A percentile compares a stretch with the other conserved stretches of the same genome.
phyloP scores from a whole-genome alignment of 371 early-diverging fungal genomes.

The Rhizopus stolonifer region DNA sequence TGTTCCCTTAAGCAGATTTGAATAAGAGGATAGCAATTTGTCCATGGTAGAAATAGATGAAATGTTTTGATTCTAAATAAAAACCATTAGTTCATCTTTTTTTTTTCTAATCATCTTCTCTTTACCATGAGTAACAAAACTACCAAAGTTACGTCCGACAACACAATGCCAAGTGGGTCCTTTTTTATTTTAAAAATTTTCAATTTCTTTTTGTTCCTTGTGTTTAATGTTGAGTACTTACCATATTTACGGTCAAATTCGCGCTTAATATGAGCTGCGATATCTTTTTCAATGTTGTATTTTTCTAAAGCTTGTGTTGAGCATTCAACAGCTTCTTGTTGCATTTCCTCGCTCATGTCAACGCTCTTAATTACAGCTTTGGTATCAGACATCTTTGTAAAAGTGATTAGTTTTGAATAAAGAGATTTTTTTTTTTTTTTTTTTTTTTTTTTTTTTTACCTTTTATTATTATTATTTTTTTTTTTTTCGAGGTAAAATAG shows the following conservation, averaged over 20 bases:
- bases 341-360: conserved; percentile 98
- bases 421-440: too few species aligned
- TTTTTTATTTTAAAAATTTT: too few species aligned
- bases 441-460: too few species aligned
- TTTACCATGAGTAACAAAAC: conserved; percentile 96
- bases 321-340: conserved; percentile 91
- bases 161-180: conserved; percentile 97
- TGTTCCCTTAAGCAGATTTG: conserved; percentile 90
- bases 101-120: neutral
- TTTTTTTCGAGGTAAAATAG: too few species aligned
- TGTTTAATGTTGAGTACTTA: too few species aligned
- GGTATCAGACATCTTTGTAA: conserved; percentile 66
- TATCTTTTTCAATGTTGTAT: conserved; percentile 95
- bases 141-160: conserved; percentile 97
- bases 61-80: conserved; percentile 81
- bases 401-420: too few species aligned
- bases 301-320: conserved; percentile 92
- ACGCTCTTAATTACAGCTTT: conserved; percentile 95
- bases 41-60: conserved; percentile 97
- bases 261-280: conserved; percentile 95
- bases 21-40: conserved; percentile 95
- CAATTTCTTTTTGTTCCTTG: too few species aligned
- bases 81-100: neutral
- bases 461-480: too few species aligned
- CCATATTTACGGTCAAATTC: conserved; percentile 97